Evolutionary conservation across 2,329 filamentous ascomycete genomes (phyloP).

Genomic region (Penicillium sp.): DNA sequence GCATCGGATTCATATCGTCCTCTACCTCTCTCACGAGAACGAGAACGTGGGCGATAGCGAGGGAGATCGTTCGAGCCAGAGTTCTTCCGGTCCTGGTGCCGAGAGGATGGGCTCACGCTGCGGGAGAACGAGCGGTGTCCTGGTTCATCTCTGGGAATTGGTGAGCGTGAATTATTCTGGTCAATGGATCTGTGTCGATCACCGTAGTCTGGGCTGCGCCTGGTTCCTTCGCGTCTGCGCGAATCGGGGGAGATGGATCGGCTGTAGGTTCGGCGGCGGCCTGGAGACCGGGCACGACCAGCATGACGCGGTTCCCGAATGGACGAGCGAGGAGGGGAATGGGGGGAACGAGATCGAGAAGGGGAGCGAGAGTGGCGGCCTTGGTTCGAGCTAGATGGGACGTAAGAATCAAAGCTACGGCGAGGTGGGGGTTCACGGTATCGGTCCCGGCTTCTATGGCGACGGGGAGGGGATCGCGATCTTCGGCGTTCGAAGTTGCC

Average conservation of each 20-base stretch:
- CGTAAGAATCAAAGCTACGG: conserved; percentile 58
- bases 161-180: conserved; percentile 55
- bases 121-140: conserved; percentile 42
- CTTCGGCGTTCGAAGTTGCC: conserved; percentile 47
- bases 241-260: conserved; percentile 43
- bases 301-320: conserved; percentile 16
- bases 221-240: conserved; percentile 35
- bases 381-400: conserved; percentile 48
- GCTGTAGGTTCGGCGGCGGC: conserved; percentile 26
- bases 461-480: conserved; percentile 54
- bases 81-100: neutral
- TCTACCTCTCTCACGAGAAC: conserved; percentile 22
- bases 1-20: conserved; percentile 23
- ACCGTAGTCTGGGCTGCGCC: conserved; percentile 42
- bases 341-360: conserved; percentile 31
- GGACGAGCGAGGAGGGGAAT: conserved; percentile 24
- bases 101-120: conserved; percentile 34
- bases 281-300: conserved; percentile 22
- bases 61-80: conserved; percentile 7
- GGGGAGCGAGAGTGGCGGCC: conserved; percentile 36
- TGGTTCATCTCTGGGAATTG: conserved; percentile 50
- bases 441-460: conserved; percentile 49
- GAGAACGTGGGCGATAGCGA: conserved; percentile 30
- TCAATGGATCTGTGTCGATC: conserved; percentile 51
- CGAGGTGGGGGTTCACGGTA: conserved; percentile 48